Percentiles rank a stretch among this genome's conserved stretches.
phyloP scores from a whole-genome alignment of 2,329 filamentous ascomycete species.

The Aspergillus tanneri region DNA sequence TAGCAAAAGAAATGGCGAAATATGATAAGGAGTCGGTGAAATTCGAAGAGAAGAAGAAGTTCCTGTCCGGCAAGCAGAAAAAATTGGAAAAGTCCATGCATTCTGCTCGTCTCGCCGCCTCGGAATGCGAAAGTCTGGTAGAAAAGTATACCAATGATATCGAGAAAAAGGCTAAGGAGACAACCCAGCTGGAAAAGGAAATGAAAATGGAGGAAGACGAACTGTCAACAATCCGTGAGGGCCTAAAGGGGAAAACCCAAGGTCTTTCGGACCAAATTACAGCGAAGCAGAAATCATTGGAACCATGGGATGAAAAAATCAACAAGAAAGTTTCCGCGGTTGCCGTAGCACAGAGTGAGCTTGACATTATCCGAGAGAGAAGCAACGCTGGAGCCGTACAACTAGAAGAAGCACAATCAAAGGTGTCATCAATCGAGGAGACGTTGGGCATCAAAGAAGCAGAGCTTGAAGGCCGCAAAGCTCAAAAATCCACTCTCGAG shows the following conservation, averaged over 20 bases:
- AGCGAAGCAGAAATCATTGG: constrained; percentile 85
- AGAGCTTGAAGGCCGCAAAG: constrained; percentile 74
- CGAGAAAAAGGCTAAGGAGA: constrained; percentile 71
- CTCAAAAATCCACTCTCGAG: constrained; percentile 68
- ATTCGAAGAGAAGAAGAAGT: constrained; percentile 96
- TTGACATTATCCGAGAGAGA: constrained; percentile 86
- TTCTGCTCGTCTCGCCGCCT: constrained; percentile 70
- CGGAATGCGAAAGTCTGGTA: constrained; percentile 74
- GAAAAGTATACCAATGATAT: constrained; percentile 78
- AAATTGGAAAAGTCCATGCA: constrained; percentile 88
- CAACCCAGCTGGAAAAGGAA: constrained; percentile 70
- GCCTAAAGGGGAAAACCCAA: constrained; percentile 92
- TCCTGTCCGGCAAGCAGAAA: constrained; percentile 83
- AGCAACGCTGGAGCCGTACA: constrained; percentile 83
- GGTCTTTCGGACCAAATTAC: constrained; percentile 90
- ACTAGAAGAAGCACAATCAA: constrained; percentile 77
- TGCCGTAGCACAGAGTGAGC: constrained; percentile 89
- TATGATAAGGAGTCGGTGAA: constrained; percentile 97
- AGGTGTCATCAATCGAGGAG: constrained; percentile 71
- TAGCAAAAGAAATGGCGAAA: constrained; percentile 84
- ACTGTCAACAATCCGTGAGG: constrained; percentile 77
- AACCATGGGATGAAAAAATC: constrained; percentile 96
- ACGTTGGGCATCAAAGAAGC: constrained; percentile 67
- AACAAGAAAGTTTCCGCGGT: constrained; percentile 94
- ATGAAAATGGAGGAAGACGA: constrained; percentile 79